Base-by-base conservation (phyloP, 139 green algal species). In the Chlorella sorokiniana region DNA sequence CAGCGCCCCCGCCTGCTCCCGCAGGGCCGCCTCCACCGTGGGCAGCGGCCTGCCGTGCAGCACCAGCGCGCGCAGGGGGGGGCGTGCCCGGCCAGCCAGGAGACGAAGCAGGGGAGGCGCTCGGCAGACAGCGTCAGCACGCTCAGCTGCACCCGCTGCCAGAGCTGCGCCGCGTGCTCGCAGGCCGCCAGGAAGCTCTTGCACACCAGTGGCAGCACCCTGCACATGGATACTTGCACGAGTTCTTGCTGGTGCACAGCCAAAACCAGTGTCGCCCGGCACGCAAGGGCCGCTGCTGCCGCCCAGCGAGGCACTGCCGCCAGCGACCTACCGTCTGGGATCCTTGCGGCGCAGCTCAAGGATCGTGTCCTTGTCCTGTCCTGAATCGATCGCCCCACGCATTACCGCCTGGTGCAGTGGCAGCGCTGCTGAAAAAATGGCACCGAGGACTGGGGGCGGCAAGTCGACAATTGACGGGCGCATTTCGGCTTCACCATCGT, bases 131-230 rank as follows among this genome's bases (percentile, higher is more conserved):
- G 27, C 6, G 52, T 51, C 37, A 69, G 37, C 37, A 79, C 37
- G 37, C 69, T 69, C 52, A 79, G 59, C 52, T 79, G 73, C 23
- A 79, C 54, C 10, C 73, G 73, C 2, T 38, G 37, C 73, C 73
- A 79, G 8, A 79, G 51, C 4, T 0, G 11, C 23, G 37, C 52
- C 1, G 73, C 59, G 10, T 51, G 52, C 3, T 31, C 23, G 38
- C 33, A 40, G 3, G 73, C 73, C 7, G 11, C 37, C 27, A 68
- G 54, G 29, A 79, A 79, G 27, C 37, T 29, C 1, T 41, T 40
- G 7, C 25, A 69, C 25, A 79, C 73, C 25, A 69, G 73, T 9
- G 73, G 73, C 35, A 79, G 73, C 35, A 79, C 73, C 38, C 73
- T 79, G 73, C 54, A 62, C n/a, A 45, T 18, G 18, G 38, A 20